phyloP scores from a whole-genome alignment of 1,284 basidiomycete species.

The Boletellus deceptivus region DNA sequence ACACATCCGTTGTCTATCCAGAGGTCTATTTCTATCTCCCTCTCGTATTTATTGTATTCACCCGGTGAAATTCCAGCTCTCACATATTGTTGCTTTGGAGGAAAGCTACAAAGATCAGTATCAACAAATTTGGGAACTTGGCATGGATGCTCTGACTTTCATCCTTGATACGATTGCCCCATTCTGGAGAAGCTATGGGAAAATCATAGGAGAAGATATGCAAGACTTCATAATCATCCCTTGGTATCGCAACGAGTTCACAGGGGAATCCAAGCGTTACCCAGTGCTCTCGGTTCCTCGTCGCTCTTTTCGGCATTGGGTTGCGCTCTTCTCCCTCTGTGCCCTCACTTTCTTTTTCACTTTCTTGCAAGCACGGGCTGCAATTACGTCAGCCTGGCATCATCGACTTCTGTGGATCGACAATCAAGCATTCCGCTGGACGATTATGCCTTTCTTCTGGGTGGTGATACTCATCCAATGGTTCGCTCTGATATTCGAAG shows the following conservation, averaged over 20 bases:
- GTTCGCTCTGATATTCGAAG: slow-evolving; percentile 56
- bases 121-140: slow-evolving; percentile 73
- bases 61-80: slow-evolving; percentile 44
- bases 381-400: slow-evolving; percentile 47
- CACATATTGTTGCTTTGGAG: slow-evolving; percentile 62
- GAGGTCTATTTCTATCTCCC: slow-evolving; percentile 46
- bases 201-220: slow-evolving; percentile 70
- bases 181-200: slow-evolving; percentile 76
- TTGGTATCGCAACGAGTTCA: slow-evolving; percentile 77
- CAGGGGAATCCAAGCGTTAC: slow-evolving; percentile 69
- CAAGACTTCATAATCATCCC: slow-evolving; percentile 77
- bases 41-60: background rate
- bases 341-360: slow-evolving; percentile 43
- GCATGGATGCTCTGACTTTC: slow-evolving; percentile 69
- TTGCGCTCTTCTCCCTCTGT: slow-evolving; percentile 54
- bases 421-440: slow-evolving; percentile 57
- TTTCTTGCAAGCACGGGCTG: slow-evolving; percentile 54
- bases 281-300: slow-evolving; percentile 54
- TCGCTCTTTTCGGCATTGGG: slow-evolving; percentile 66
- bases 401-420: slow-evolving; percentile 56
- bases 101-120: slow-evolving; percentile 75
- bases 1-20: slow-evolving; percentile 72
- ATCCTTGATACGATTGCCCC: slow-evolving; percentile 71
- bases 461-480: slow-evolving; percentile 59
- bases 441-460: slow-evolving; percentile 59